A percentile compares a stretch with the other conserved stretches of the same genome.
These are phyloP conservation scores for Corinectria fuckeliana DNA, from an alignment of 2,329 filamentous ascomycete genomes.

Conservation along the genomic window DNA sequence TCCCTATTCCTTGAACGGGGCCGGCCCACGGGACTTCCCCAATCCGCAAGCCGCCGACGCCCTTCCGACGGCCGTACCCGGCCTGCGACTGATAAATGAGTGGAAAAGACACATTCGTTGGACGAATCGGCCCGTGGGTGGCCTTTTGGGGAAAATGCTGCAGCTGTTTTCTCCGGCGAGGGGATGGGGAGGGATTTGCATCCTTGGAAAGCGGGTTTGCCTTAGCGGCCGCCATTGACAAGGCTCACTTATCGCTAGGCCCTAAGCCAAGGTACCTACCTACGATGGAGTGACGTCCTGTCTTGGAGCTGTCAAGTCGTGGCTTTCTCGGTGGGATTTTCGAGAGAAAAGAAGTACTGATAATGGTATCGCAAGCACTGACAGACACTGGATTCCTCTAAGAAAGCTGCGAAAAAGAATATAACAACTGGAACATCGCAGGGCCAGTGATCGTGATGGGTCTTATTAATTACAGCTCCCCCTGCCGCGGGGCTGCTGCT, in stretches of 20 bases:
- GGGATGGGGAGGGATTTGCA: neutral
- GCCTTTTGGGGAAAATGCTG: neutral
- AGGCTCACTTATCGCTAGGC: too few relatives aligned
- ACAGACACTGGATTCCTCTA: too few relatives aligned
- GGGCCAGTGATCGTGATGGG: too few relatives aligned
- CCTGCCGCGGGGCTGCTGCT: conserved; percentile 6
- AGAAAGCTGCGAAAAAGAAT: too few relatives aligned
- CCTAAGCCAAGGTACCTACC: too few relatives aligned
- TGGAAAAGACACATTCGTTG: too few relatives aligned
- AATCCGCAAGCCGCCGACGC: conserved; percentile 30
- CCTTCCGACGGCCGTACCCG: conserved; percentile 23
- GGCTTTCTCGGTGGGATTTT: neutral
- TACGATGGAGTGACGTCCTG: neutral
- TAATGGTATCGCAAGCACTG: too few relatives aligned
- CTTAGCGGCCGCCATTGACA: conserved; percentile 22
- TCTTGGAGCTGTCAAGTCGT: neutral
- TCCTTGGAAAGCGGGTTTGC: conserved; percentile 1
- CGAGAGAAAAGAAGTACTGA: neutral
- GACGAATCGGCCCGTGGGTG: neutral
- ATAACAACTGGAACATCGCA: too few relatives aligned
- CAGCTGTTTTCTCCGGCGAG: neutral
- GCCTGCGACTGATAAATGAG: neutral
- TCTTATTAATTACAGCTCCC: neutral
- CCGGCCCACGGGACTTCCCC: conserved; percentile 5
- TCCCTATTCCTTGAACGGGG: conserved; percentile 2